These are phyloP conservation scores for Boletus huronensis DNA, from an alignment of 768 basidiomycete species.

Conservation along the genomic window DNA sequence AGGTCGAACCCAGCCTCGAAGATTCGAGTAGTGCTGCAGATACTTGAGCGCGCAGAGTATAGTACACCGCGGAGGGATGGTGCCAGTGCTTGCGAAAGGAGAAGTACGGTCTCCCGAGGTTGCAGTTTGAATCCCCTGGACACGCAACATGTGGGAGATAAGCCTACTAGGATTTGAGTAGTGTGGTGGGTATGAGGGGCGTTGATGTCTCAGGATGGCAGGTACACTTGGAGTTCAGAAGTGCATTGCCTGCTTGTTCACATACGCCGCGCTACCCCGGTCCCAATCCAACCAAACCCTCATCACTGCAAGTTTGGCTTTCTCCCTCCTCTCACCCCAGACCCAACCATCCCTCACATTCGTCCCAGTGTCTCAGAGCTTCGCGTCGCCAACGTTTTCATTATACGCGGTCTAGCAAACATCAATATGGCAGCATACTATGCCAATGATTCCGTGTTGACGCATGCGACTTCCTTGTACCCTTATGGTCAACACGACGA, in stretches of 20 bases:
- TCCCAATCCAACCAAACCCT: constrained; percentile 14
- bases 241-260: constrained; percentile 18
- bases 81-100: not conserved
- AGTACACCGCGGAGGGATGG: not conserved
- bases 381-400: constrained; percentile 6
- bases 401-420: constrained; percentile 9
- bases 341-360: not conserved
- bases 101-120: not conserved
- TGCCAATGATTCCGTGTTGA: constrained; percentile 24
- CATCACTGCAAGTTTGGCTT: constrained; percentile 13
- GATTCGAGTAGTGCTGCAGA: not conserved
- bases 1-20: not conserved
- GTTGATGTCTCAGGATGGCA: constrained; percentile 22
- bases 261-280: constrained; percentile 28
- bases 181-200: not conserved
- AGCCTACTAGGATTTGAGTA: not conserved
- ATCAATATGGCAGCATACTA: constrained; percentile 33
- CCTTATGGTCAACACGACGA: constrained; percentile 30
- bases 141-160: not conserved
- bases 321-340: constrained; percentile 2
- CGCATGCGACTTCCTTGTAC: constrained; percentile 33
- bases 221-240: constrained; percentile 11
- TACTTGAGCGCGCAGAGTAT: not conserved
- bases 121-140: not conserved
- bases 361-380: not conserved